Evolutionary conservation across 192 early-diverging fungal genomes (phyloP), one percentile per base, ranked within the genome.

Genomic region (Coemansia sp.): DNA sequence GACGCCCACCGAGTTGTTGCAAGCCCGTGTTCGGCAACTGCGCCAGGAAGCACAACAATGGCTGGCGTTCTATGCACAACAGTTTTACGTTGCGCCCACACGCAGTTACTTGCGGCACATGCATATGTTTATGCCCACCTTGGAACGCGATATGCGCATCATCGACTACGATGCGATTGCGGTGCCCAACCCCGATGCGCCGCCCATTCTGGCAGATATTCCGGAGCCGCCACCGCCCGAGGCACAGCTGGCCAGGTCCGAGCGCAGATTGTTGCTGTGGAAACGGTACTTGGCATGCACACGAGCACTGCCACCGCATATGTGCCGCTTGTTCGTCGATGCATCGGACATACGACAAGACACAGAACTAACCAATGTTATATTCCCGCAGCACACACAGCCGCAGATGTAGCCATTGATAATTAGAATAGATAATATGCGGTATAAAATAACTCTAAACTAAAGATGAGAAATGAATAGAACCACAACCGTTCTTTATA

Each of bases 51-150:
- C 73, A 16, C 74, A 81, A 56, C 66, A 71, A 35, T 81, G 78
- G 78, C 54, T 81, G 69, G 74, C 78, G 16, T 75, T 76, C 27
- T 81, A 81, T n/a, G 73, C 78, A 8, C 78, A 81, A 39, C 47
- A 63, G 63, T 75, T 81, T 47, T 75, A 76, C 27, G 78, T 81
- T 4, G 70, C 78, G n/a, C 78, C 74, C 0, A 75, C 73, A 1
- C 74, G 59, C 27, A 74, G 72, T 43, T 80, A 71, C 14, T 43
- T 74, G 11, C 64, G 67, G n/a, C 71, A 71, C 51, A 52, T 72
- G 13, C 61, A 60, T 7, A 32, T 62, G 9, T 80, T 74, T 39
- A 57, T 80, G 64, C 77, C 77, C 3, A 68, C 65, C 5, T 65
- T 80, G 2, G 58, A 80, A 57, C 56, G 55, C 47, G 60, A 80